Evolutionary conservation across 441 rosid species (phyloP), one percentile per base, ranked within the genome.

Genomic region (Erysimum pusillum): DNA sequence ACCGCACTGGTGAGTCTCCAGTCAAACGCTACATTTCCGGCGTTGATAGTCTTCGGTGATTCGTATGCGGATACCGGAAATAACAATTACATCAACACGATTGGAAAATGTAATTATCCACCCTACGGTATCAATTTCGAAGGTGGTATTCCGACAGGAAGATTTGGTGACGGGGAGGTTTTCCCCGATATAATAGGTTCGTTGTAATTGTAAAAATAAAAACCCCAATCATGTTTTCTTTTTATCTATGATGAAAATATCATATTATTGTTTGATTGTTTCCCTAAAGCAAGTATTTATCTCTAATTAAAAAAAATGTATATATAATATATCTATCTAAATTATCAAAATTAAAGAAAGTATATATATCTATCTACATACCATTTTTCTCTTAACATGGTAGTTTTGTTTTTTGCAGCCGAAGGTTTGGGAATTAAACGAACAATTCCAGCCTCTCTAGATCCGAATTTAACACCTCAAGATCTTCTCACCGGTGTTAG

Each of bases 401-500:
- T 42, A 42, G 48, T 4, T 17, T 44, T 7, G 7, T 13, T 44
- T 44, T 44, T n/a, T n/a, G 49, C 49, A 44, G 49, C 49, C 8
- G 17, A 44, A 44, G 49, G 49, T 44, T 14, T 44, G 17, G 49
- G 49, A 44, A 44, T 44, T 14, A 44, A 44, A 44, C 17, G 17
- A 44, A 44, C 49, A 44, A 14, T 44, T 14, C 49, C 49, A 44
- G 49, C 49, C 49, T 44, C 49, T 44, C 14, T 44, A 14, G 49
- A 44, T 44, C 49, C 49, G 15, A 44, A 7, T 44, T 44, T 44
- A 44, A 44, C 49, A 44, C 49, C 49, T 44, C 49, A 44, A 44
- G 49, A 44, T 44, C 49, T 44, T 44, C 49, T 44, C 49, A 44
- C 17, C 49, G 49, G 49, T 44, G 49, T 44, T 44, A 44, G 49